Evolutionary conservation across 495 filamentous ascomycete species (phyloP), one percentile per base, ranked within the genome.

Genomic region (Corynascus novoguineensis): DNA sequence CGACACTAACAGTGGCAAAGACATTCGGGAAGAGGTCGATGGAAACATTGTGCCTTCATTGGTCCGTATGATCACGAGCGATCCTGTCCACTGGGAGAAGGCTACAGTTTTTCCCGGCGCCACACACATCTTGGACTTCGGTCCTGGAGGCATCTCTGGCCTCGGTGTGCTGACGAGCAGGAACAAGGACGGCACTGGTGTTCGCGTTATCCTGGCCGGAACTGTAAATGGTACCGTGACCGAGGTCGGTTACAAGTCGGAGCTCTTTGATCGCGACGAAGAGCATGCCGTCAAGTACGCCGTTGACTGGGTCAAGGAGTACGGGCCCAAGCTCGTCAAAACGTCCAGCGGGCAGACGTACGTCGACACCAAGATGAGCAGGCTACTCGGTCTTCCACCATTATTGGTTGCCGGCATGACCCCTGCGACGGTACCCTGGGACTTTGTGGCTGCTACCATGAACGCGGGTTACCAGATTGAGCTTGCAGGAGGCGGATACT

Each of bases 331-430:
- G 49, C 80, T 98, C 40, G 83, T 92, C 61, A 90, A 88, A 75
- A 96, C 89, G 21, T 90, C 90, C 7, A 79, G 79, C 46, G 93
- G 93, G 22, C 82, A 86, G 66, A 95, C 87, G 0, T 96, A 87
- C 55, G 93, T 98, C 27, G 91, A 97, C 73, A 98, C 93, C 40
- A 96, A 95, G 80, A 96, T 98, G 89, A 96, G 90, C 74, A 80
- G 92, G 62, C 76, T 96, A 21, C 77, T 97, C 32, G 92, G 93
- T 34, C 79, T 95, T 15, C 91, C 93, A 12, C 93, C 92, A 0
- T 76, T 97, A 49, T 88, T 96, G 85, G 90, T 96, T 14, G 89
- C 92, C 32, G 92, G 91, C 64, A 97, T 97, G 92, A 97, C 92
- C 3, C 92, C 92, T 15, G 86, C 85, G 60, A 97, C 92, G 15